A percentile compares a stretch with the other conserved stretches of the same genome.
These are phyloP conservation scores for Hemisphaericaspora xylanilytica DNA, from an alignment of 1,139 yeast genomes.

Conservation along the genomic window DNA sequence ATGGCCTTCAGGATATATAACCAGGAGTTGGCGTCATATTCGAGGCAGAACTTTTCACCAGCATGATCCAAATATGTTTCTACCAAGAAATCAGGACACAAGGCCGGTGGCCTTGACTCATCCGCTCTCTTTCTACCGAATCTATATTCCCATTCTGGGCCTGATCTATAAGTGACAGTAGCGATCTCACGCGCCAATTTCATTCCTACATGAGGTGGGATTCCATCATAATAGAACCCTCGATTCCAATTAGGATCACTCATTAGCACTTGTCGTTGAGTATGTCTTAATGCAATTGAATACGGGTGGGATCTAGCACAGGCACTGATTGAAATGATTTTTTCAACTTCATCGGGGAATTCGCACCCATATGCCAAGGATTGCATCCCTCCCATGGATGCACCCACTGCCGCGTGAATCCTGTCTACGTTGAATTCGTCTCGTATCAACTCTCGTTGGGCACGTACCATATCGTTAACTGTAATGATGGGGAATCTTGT, in stretches of 20 bases:
- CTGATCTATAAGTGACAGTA: conserved; percentile 89
- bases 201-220: conserved; percentile 95
- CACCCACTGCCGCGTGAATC: conserved; percentile 80
- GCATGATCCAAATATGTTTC: conserved; percentile 94
- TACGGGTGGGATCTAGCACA: conserved; percentile 94
- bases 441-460: conserved; percentile 68
- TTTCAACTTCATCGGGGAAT: conserved; percentile 72
- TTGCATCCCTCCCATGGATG: conserved; percentile 98
- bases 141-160: conserved; percentile 95
- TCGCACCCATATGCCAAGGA: conserved; percentile 84
- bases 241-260: conserved; percentile 94
- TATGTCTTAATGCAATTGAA: conserved; percentile 88
- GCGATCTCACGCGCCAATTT: conserved; percentile 91
- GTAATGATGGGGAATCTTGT: conserved; percentile 86
- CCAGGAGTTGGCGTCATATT: conserved; percentile 88
- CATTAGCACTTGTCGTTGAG: conserved; percentile 91
- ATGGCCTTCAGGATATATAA: conserved; percentile 87
- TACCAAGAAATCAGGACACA: conserved; percentile 88
- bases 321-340: conserved; percentile 77
- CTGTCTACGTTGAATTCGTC: conserved; percentile 61
- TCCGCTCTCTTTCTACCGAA: conserved; percentile 89
- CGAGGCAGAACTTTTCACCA: conserved; percentile 88
- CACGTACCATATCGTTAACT: conserved; percentile 86
- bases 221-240: conserved; percentile 74
- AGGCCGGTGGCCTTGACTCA: conserved; percentile 73